Base-by-base conservation (phyloP, 768 basidiomycete species). In the Krasilnikovozyma curviuscula region DNA sequence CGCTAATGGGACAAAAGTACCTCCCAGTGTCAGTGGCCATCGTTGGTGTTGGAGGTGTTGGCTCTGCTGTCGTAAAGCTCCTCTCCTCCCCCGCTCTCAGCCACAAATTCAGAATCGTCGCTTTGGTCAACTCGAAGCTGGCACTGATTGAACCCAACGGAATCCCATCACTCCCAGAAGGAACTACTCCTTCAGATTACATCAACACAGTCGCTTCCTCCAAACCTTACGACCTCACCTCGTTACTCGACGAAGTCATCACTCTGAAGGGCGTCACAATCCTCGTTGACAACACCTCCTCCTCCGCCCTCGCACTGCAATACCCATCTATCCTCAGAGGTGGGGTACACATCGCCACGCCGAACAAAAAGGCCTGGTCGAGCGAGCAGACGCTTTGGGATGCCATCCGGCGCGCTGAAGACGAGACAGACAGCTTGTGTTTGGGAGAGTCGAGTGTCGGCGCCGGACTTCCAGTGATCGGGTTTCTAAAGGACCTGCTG, bases 331-430 rank as follows among this genome's bases (percentile, higher is more conserved):
- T 88, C 66, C 66, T 97, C 35, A 67, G 68, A 43, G 73, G 73
- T 5, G 88, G 88, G 3, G 73, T 98, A 52, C 73, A 78, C 59
- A 76, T 98, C 56, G 76, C 91, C 37, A 98, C 91, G 1, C 91
- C 93, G 10, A 98, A 95, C 71, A 98, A 98, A 66, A 95, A 93
- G 66, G 93, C 81, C 1, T 85, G 79, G 60, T 89, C 86, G 13
- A 79, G 81, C 0, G 69, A 74, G 18, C 66, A 76, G 23, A 57
- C 55, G 16, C 67, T 93, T 32, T 95, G 81, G 61, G 67, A 79
- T 42, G 62, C 66, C 21, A 86, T 95, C 54, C 53, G 79, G 21
- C 58, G 59, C 4, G 74, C 81, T 5, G 75, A 73, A 54, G 63
- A 66, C 46, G 69, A 69, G 49, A 71, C 72, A n/a, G n/a, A n/a